Evolutionary conservation across 2,329 filamentous ascomycete species (phyloP), one percentile per base, ranked within the genome.

Genomic region (Microsporum ferrugineum): DNA sequence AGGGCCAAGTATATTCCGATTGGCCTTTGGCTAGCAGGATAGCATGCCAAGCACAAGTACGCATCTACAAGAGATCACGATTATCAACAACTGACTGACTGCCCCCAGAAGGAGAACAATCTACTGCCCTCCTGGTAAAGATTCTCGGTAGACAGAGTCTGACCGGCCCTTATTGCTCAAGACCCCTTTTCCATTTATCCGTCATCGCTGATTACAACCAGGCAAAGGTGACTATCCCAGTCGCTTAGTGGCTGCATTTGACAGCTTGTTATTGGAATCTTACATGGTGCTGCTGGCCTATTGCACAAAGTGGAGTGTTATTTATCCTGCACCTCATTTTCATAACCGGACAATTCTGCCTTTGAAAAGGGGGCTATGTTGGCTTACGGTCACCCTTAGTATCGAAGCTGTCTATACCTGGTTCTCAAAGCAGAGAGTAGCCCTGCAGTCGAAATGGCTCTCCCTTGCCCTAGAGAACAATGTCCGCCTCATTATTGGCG

Each of bases 11-110:
- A 55, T 17, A 17, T 55, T 47, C 39, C 59, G 29, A 49, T 57
- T 57, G 59, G 59, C 38, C n/a, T 33, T 2, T 27, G 31, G 12
- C 23, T 14, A 23, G 23, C 10, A 33, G 31, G 2, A 34, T 1
- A 7, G 2, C 14, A 53, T 17, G 49, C 49, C 49, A 55, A 55
- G 49, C 29, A 17, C 7, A 34, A 55, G 49, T 60, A 55, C 64
- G 71, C 73, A 75, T 73, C 65, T 63, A 53, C 41, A 62, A 65
- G 61, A 47, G 64, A 69, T 75, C 73, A 75, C 72, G 72, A 74
- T 75, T 38, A 59, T 34, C 56, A 58, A 31, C 49, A 6, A 5
- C 3, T 5, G 29, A 55, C 29, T 55, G 33, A 23, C 14, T 36
- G 31, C 31, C 14, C 33, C 49, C 5, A 1, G 33, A 29, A 34